Conservation (phyloP, 2,329 filamentous ascomycete species). For the Aspergillus sp. region DNA sequence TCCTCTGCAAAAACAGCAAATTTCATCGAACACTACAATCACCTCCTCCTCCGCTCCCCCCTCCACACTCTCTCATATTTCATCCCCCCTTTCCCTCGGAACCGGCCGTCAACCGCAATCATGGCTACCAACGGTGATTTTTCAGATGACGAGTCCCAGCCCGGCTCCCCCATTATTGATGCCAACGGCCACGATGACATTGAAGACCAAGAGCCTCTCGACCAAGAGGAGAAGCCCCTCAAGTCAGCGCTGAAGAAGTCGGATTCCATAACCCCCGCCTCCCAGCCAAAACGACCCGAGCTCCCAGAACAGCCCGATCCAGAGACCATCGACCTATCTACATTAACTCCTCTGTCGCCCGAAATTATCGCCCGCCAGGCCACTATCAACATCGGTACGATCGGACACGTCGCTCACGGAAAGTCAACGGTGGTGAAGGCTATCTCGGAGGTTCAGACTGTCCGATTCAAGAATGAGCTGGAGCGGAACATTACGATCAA, state of each 20-base stretch:
- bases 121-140: slow-evolving; percentile 63
- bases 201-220: slow-evolving; percentile 73
- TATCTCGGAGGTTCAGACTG: slow-evolving; percentile 97
- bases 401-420: slow-evolving; percentile 97
- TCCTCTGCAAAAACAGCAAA: slow-evolving; percentile 35
- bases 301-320: slow-evolving; percentile 93
- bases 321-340: slow-evolving; percentile 80
- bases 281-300: slow-evolving; percentile 64
- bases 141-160: slow-evolving; percentile 59
- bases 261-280: slow-evolving; percentile 52
- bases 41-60: slow-evolving; percentile 25
- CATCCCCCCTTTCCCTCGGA: slow-evolving; percentile 5
- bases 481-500: slow-evolving; percentile 99
- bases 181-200: slow-evolving; percentile 69
- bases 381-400: slow-evolving; percentile 98
- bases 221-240: slow-evolving; percentile 67
- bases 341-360: slow-evolving; percentile 81
- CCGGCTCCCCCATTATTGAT: slow-evolving; percentile 57
- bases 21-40: slow-evolving; percentile 37
- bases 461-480: slow-evolving; percentile 99
- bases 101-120: slow-evolving; percentile 39
- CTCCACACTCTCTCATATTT: slow-evolving; percentile 11
- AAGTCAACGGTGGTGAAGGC: slow-evolving; percentile 99
- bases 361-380: slow-evolving; percentile 98
- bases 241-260: slow-evolving; percentile 89